Percentiles rank a stretch among this genome's conserved stretches.
Conservation (phyloP, 805 yeast species). For the Sugiyamaella floridensis region DNA sequence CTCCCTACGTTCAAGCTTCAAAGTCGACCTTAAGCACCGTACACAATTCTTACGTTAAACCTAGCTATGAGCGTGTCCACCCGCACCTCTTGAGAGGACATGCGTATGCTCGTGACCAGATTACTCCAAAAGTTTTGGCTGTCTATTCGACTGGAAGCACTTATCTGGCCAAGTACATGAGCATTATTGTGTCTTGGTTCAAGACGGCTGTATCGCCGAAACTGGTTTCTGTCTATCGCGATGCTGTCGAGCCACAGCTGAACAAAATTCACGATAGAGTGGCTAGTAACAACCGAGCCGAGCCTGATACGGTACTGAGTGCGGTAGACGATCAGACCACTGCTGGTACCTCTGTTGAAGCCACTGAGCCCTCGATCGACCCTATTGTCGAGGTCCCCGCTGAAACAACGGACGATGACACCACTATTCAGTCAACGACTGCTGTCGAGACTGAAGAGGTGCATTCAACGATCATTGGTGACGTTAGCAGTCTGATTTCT, state of each 20-base stretch:
- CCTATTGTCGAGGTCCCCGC: neutral
- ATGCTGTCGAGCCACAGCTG: constrained; percentile 23
- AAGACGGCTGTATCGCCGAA: constrained; percentile 13
- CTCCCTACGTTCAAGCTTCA: constrained; percentile 5
- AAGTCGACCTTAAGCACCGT: neutral
- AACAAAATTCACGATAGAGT: constrained; percentile 21
- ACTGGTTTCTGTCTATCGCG: constrained; percentile 14
- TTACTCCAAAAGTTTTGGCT: constrained; percentile 12
- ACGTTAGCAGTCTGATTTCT: too few species aligned
- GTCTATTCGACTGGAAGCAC: neutral
- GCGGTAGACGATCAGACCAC: neutral
- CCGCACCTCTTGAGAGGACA: constrained; percentile 10
- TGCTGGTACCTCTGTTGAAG: neutral
- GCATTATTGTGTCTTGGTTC: constrained; percentile 8
- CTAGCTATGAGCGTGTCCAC: constrained; percentile 5
- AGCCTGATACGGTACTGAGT: neutral
- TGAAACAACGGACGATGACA: neutral
- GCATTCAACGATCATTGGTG: too few species aligned
- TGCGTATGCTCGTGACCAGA: neutral
- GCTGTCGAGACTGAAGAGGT: constrained; percentile 5
- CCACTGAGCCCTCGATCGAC: neutral
- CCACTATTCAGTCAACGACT: neutral
- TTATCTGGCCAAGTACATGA: neutral
- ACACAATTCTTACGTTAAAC: constrained; percentile 12
- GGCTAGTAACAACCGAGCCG: constrained; percentile 3